These are phyloP conservation scores for Vitis hybrid DNA, from an alignment of 177 flowering plant species.

Conservation along the genomic window DNA sequence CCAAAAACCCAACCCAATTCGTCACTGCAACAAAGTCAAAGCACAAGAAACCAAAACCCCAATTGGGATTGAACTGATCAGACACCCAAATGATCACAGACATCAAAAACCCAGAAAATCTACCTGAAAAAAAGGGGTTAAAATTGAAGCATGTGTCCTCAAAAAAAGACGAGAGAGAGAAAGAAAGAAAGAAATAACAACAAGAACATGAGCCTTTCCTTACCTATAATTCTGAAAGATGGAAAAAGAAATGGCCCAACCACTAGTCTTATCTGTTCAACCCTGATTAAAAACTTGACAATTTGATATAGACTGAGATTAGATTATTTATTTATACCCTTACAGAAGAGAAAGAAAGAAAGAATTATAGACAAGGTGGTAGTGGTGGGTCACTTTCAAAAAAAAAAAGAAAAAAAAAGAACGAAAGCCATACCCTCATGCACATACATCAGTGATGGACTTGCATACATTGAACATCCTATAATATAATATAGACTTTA, in stretches of 20 bases:
- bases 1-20: background rate
- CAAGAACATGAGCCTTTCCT: background rate
- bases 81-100: slow-evolving; percentile 10
- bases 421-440: background rate
- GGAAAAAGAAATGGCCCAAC: slow-evolving; percentile 17
- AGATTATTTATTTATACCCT: background rate
- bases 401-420: background rate
- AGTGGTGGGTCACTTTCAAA: slow-evolving; percentile 24
- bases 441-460: background rate
- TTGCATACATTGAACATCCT: too few species aligned
- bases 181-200: background rate
- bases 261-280: slow-evolving; percentile 25
- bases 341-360: slow-evolving; percentile 6
- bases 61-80: background rate
- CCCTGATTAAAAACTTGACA: slow-evolving; percentile 11
- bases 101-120: slow-evolving; percentile 12
- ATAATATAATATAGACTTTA: too few species aligned
- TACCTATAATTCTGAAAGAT: slow-evolving; percentile 12
- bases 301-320: slow-evolving; percentile 23
- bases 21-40: background rate
- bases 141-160: background rate
- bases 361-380: background rate
- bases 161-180: background rate
- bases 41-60: background rate
- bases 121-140: background rate